These are phyloP conservation scores for Aspergillus terreus DNA, from an alignment of 2,329 filamentous ascomycete species.

Conservation along the genomic window DNA sequence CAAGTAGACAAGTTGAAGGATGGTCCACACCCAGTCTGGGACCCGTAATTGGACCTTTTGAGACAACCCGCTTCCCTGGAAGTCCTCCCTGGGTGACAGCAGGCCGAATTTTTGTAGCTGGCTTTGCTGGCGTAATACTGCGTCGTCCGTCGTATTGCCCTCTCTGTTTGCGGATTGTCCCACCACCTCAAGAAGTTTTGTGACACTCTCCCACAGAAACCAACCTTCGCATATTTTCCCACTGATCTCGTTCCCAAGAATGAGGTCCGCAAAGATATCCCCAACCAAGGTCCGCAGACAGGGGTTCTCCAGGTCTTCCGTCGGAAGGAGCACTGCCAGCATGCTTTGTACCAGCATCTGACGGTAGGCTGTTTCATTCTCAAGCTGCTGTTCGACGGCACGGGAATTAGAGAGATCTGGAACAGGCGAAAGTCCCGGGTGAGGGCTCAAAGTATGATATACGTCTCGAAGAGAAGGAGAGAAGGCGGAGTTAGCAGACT, in stretches of 20 bases:
- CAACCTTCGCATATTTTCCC: constrained; percentile 81
- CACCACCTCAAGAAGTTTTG: constrained; percentile 60
- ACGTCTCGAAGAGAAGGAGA: constrained; percentile 61
- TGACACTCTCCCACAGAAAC: constrained; percentile 81
- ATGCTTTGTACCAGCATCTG: constrained; percentile 81
- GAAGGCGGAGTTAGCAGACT: constrained; percentile 57
- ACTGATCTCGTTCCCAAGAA: constrained; percentile 76
- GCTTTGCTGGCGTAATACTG: constrained; percentile 31
- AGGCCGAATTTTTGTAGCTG: constrained; percentile 57
- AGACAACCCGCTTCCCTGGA: constrained; percentile 22
- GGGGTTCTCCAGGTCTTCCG: constrained; percentile 85
- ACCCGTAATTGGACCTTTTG: constrained; percentile 30
- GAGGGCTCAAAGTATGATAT: constrained; percentile 79
- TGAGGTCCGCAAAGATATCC: constrained; percentile 85
- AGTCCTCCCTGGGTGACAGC: constrained; percentile 39
- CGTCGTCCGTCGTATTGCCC: constrained; percentile 24
- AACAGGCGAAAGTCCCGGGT: constrained; percentile 75
- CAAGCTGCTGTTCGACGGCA: constrained; percentile 58
- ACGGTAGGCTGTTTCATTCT: constrained; percentile 79
- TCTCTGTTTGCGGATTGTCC: constrained; percentile 19
- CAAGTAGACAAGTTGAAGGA: constrained; percentile 51
- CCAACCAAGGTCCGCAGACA: constrained; percentile 79
- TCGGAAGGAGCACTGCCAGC: constrained; percentile 79
- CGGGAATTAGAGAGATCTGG: constrained; percentile 55
- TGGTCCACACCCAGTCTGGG: constrained; percentile 46